phyloP scores from a whole-genome alignment of 495 filamentous ascomycete genomes.

The Podospora pseudopauciseta region DNA sequence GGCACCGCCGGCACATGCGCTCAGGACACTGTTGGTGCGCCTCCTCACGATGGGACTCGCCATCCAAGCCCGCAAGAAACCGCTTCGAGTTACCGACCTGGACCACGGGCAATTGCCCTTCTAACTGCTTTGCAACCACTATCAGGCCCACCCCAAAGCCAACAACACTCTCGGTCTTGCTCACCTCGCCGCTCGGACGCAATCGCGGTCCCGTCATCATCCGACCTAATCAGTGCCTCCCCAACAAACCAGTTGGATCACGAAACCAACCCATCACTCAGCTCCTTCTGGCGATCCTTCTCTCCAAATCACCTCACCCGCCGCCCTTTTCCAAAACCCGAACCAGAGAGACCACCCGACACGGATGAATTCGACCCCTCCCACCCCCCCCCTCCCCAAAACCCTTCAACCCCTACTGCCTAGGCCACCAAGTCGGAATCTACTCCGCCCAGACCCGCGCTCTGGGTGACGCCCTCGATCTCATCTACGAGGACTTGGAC shows the following conservation, averaged over 20 bases:
- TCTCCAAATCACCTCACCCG: neutral
- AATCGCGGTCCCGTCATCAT: too few relatives aligned
- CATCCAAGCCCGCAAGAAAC: too few relatives aligned
- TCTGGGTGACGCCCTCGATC: neutral
- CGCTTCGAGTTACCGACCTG: too few relatives aligned
- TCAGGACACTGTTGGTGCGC: too few relatives aligned
- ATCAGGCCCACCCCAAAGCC: too few relatives aligned
- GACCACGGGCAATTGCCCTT: too few relatives aligned
- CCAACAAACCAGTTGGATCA: neutral
- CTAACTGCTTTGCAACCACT: too few relatives aligned
- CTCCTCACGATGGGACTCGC: too few relatives aligned
- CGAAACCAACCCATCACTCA: neutral
- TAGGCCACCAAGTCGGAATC: neutral
- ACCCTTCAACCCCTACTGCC: neutral
- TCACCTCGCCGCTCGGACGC: too few relatives aligned
- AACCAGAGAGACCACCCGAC: too few relatives aligned
- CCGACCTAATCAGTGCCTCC: too few relatives aligned
- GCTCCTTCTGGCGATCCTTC: neutral
- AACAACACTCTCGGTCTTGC: too few relatives aligned
- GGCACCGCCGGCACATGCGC: neutral
- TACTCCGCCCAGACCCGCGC: neutral
- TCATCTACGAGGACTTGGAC: neutral
- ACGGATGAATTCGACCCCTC: neutral
- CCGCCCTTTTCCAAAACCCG: neutral
- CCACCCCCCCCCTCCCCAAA: neutral